These are phyloP conservation scores for Penicillium steckii DNA, from an alignment of 495 filamentous ascomycete genomes.

Conservation along the genomic window DNA sequence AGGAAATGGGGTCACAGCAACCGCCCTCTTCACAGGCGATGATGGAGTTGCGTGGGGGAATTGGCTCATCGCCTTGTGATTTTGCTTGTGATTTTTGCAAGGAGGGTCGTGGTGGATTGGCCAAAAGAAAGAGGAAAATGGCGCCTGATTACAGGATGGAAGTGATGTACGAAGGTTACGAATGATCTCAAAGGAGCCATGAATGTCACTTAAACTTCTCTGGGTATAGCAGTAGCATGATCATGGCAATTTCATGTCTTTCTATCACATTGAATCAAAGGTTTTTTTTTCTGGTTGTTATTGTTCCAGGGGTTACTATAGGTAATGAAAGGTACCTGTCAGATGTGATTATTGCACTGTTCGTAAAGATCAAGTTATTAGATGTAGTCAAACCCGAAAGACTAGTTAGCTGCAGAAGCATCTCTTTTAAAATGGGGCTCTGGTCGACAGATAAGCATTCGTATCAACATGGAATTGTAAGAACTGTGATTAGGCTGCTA, in stretches of 20 bases:
- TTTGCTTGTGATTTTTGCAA: conserved; percentile 92
- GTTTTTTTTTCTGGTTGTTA: neutral
- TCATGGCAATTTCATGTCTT: neutral
- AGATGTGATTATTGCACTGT: neutral
- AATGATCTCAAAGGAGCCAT: conserved; percentile 9
- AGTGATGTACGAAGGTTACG: conserved; percentile 16
- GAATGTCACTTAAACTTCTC: too few relatives aligned
- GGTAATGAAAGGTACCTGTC: neutral
- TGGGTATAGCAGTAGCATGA: too few relatives aligned
- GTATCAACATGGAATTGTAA: neutral
- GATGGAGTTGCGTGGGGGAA: neutral
- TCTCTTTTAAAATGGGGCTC: neutral
- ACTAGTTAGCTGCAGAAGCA: neutral
- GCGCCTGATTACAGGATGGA: conserved; percentile 12
- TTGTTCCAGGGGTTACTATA: neutral
- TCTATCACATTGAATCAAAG: neutral
- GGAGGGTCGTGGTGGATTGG: conserved; percentile 59
- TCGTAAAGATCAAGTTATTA: neutral
- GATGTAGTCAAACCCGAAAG: neutral
- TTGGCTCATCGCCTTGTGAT: conserved; percentile 56
- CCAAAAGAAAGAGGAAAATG: conserved; percentile 55
- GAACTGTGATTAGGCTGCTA: neutral
- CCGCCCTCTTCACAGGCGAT: conserved; percentile 17
- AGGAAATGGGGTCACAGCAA: conserved; percentile 39
- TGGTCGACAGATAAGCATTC: neutral